Percentiles rank a stretch among this genome's conserved stretches.
phyloP scores from a whole-genome alignment of 2,329 filamentous ascomycete genomes.

The Penicillium freii region DNA sequence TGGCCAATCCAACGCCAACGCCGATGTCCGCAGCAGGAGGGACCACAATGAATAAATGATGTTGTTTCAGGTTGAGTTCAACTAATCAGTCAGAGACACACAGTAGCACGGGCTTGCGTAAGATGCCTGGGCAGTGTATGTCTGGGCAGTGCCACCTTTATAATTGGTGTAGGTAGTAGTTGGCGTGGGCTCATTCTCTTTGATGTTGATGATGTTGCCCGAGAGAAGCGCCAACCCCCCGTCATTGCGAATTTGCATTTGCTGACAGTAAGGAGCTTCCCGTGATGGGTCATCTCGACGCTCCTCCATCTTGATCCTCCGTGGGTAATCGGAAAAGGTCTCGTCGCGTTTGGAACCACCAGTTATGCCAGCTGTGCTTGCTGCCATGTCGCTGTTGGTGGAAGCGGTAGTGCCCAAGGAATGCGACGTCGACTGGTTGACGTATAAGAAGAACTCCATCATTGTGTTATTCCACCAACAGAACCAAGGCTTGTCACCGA shows the following conservation, averaged over 20 bases:
- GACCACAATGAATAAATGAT: slow-evolving; percentile 21
- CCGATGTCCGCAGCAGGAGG: slow-evolving; percentile 17
- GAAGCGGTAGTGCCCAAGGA: slow-evolving; percentile 22
- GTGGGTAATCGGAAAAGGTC: slow-evolving; percentile 46
- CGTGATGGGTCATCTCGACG: slow-evolving; percentile 50
- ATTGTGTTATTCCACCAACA: slow-evolving; percentile 68
- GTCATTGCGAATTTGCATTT: slow-evolving; percentile 60
- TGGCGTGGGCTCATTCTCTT: slow-evolving; percentile 38
- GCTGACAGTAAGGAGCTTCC: slow-evolving; percentile 59
- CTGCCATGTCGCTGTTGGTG: slow-evolving; percentile 18
- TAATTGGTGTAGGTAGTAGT: slow-evolving; percentile 33
- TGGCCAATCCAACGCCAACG: slow-evolving; percentile 26
- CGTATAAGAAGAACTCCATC: slow-evolving; percentile 66
- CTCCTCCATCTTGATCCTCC: slow-evolving; percentile 65
- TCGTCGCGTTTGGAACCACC: slow-evolving; percentile 12
- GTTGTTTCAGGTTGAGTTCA: slow-evolving; percentile 17
- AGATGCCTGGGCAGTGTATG: slow-evolving; percentile 37
- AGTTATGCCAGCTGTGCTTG: slow-evolving; percentile 19
- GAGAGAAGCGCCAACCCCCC: slow-evolving; percentile 40
- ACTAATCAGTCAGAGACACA: slow-evolving; percentile 36
- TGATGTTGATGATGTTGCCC: slow-evolving; percentile 32
- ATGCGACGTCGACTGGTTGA: slow-evolving; percentile 50
- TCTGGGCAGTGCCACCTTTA: slow-evolving; percentile 27
- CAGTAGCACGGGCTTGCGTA: slow-evolving; percentile 40
- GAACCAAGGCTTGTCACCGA: slow-evolving; percentile 65